phyloP scores from a whole-genome alignment of 345 rosid species.

The Geranium rotundifolium region DNA sequence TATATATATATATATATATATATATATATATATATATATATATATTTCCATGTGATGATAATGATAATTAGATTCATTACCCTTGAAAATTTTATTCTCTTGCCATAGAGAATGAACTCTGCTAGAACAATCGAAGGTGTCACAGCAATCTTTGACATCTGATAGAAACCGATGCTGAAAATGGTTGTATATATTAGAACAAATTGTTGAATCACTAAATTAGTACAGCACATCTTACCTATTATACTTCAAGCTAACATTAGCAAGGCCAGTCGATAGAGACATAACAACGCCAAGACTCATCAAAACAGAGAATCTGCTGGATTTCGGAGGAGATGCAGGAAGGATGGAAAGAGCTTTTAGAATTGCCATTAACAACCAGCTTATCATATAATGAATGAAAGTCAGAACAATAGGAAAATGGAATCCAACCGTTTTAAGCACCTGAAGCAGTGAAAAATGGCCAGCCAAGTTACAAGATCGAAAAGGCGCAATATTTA shows the following conservation, averaged over 20 bases:
- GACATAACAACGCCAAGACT: conserved; percentile 88
- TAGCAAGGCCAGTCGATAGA: conserved; percentile 92
- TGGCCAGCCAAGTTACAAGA: no score
- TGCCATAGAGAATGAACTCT: conserved; percentile 65
- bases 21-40: no score
- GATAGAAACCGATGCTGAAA: conserved; percentile 86
- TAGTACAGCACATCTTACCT: conserved; percentile 31
- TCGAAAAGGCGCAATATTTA: no score
- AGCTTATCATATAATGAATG: conserved; percentile 74
- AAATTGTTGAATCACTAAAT: no score
- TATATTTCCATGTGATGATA: no score
- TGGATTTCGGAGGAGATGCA: conserved; percentile 56
- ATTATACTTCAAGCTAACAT: conserved; percentile 92
- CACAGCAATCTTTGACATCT: conserved; percentile 92
- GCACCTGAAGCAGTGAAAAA: no score
- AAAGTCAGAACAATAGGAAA: conserved; percentile 83
- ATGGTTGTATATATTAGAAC: no score
- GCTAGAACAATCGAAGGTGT: conserved; percentile 90
- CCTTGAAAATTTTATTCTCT: conserved; percentile 66
- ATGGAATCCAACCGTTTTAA: conserved; percentile 72
- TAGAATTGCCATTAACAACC: conserved; percentile 67
- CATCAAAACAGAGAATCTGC: conserved; percentile 36
- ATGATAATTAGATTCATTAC: neutral
- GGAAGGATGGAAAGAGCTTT: conserved; percentile 64
- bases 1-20: no score